Evolutionary conservation across 2,329 filamentous ascomycete species (phyloP).

Genomic region (Colletotrichum sp.): DNA sequence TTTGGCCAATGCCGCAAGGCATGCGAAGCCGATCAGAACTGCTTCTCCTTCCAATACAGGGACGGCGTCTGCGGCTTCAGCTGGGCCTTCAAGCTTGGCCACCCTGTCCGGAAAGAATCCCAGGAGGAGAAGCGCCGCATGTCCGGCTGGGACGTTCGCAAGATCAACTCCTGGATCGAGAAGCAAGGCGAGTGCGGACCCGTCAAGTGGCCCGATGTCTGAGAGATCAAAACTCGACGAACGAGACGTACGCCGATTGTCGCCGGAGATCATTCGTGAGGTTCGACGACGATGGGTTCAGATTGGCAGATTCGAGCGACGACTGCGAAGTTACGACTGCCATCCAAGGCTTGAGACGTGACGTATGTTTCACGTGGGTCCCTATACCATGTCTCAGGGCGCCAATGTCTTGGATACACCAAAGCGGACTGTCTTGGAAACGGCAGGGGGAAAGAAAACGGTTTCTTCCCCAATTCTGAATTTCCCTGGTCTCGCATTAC

Average conservation of each 20-base stretch:
- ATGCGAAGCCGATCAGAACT: conserved; percentile 42
- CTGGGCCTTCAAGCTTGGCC: conserved; percentile 41
- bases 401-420: background rate
- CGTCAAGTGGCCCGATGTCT: conserved; percentile 34
- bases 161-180: conserved; percentile 44
- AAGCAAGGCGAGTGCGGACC: conserved; percentile 38
- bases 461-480: background rate
- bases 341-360: conserved; percentile 10
- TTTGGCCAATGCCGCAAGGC: conserved; percentile 47
- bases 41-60: conserved; percentile 47
- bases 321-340: background rate
- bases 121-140: conserved; percentile 33
- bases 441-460: background rate
- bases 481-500: background rate
- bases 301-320: background rate
- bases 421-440: background rate
- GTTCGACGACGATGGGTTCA: background rate
- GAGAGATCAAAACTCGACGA: background rate
- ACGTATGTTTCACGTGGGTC: conserved; percentile 6
- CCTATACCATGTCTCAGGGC: background rate
- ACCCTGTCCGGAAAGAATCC: conserved; percentile 34
- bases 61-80: conserved; percentile 42
- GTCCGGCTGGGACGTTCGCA: conserved; percentile 47
- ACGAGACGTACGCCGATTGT: background rate
- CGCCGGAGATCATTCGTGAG: background rate